These are phyloP conservation scores for Aspergillus chevalieri DNA, from an alignment of 2,329 filamentous ascomycete genomes.

Conservation along the genomic window DNA sequence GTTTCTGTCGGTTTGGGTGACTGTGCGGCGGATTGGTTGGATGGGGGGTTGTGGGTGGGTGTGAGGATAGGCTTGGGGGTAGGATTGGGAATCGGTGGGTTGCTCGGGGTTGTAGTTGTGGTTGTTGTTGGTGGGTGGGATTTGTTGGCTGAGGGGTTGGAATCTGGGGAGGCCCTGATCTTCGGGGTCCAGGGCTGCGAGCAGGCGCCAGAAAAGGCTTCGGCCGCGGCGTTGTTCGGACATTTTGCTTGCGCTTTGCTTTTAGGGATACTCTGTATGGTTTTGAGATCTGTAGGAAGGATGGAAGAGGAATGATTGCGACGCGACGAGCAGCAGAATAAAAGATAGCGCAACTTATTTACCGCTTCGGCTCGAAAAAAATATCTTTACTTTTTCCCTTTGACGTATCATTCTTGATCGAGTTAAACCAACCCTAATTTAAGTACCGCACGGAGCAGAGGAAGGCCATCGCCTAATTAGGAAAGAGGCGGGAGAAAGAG, in stretches of 20 bases:
- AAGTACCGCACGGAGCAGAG: neutral
- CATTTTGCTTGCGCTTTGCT: neutral
- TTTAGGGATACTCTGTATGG: too few species aligned
- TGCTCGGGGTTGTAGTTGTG: neutral
- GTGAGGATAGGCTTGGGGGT: neutral
- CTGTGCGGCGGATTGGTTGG: neutral
- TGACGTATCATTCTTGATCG: neutral
- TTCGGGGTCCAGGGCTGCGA: neutral
- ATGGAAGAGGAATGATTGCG: too few species aligned
- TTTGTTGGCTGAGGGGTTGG: neutral
- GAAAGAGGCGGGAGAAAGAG: neutral
- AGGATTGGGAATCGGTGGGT: neutral
- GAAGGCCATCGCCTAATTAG: neutral
- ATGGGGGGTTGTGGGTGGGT: neutral
- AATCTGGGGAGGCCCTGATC: neutral
- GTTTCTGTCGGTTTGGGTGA: neutral
- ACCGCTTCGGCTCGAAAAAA: neutral
- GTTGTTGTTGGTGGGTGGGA: neutral
- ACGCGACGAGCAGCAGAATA: neutral
- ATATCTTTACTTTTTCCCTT: neutral
- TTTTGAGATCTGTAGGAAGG: too few species aligned
- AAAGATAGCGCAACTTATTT: neutral
- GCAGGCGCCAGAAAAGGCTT: neutral
- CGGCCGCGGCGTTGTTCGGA: neutral
- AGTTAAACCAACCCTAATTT: neutral